Percentiles rank a stretch among this genome's conserved stretches.
phyloP scores from a whole-genome alignment of 2,329 filamentous ascomycete species.

The Simplicillium sp. region DNA sequence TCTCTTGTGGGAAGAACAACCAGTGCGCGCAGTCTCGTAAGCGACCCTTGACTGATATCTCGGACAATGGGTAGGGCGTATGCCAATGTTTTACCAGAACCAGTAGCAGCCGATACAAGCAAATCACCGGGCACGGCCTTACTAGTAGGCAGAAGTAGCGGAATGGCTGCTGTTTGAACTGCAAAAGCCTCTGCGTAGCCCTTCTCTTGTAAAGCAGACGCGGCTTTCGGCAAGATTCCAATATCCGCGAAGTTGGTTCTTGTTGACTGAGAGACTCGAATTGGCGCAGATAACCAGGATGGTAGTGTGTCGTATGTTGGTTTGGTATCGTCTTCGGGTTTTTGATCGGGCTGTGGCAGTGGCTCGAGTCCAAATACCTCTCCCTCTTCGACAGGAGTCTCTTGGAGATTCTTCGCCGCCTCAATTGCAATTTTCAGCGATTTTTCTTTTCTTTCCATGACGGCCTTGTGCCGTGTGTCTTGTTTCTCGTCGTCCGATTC shows the following conservation, averaged over 20 bases:
- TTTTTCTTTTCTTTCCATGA: slow-evolving; percentile 47
- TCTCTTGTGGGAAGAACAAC: slow-evolving; percentile 88
- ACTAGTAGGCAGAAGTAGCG: slow-evolving; percentile 61
- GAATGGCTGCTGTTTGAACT: slow-evolving; percentile 49
- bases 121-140: slow-evolving; percentile 63
- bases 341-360: slow-evolving; percentile 66
- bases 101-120: slow-evolving; percentile 85
- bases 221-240: slow-evolving; percentile 50
- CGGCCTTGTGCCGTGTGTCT: slow-evolving; percentile 33
- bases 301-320: slow-evolving; percentile 73
- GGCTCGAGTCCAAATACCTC: slow-evolving; percentile 67
- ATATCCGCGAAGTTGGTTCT: slow-evolving; percentile 53
- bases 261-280: slow-evolving; percentile 54
- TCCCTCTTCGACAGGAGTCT: slow-evolving; percentile 20
- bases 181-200: slow-evolving; percentile 30
- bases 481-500: slow-evolving; percentile 16
- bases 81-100: slow-evolving; percentile 89
- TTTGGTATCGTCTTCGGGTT: slow-evolving; percentile 44
- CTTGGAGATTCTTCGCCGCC: slow-evolving; percentile 20
- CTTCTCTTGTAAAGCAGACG: slow-evolving; percentile 56
- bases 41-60: slow-evolving; percentile 54
- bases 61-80: slow-evolving; percentile 83
- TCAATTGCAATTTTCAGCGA: slow-evolving; percentile 40
- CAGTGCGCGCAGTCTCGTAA: slow-evolving; percentile 64
- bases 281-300: slow-evolving; percentile 67